Conservation (phyloP, 164 flowering plant species). For the Macadamia tetraphylla region DNA sequence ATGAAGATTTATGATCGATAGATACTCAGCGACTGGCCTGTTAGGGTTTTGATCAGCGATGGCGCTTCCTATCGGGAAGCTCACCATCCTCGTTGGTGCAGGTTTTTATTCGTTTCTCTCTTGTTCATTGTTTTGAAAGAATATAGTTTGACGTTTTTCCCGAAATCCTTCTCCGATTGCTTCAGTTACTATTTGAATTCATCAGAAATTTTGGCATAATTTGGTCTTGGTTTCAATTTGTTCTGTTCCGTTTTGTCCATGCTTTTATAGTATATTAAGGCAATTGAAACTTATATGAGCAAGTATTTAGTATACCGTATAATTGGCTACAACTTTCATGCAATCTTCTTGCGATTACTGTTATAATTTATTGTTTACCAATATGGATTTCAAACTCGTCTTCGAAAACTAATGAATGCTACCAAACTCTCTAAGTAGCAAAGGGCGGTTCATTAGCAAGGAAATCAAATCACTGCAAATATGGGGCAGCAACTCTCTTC, state of each 20-base stretch:
- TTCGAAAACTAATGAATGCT: background rate
- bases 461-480: too few relatives aligned
- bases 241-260: background rate
- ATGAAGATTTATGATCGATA: too few relatives aligned
- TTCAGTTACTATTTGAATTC: background rate
- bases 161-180: background rate
- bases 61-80: conserved; percentile 78
- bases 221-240: background rate
- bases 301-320: too few relatives aligned
- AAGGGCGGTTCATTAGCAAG: too few relatives aligned
- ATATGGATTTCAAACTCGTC: background rate
- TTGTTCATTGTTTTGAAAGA: background rate
- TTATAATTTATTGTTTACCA: background rate
- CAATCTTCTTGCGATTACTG: conserved; percentile 11
- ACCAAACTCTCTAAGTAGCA: too few relatives aligned
- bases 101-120: conserved; percentile 28
- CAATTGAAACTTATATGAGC: too few relatives aligned
- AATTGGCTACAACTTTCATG: too few relatives aligned
- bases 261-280: conserved; percentile 6
- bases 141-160: too few relatives aligned
- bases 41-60: conserved; percentile 25
- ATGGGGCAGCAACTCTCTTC: too few relatives aligned
- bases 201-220: background rate
- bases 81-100: conserved; percentile 74
- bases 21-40: background rate